A percentile compares a stretch with the other conserved stretches of the same genome.
Conservation (phyloP, 495 filamentous ascomycete species). For the Aspergillus campestris region DNA sequence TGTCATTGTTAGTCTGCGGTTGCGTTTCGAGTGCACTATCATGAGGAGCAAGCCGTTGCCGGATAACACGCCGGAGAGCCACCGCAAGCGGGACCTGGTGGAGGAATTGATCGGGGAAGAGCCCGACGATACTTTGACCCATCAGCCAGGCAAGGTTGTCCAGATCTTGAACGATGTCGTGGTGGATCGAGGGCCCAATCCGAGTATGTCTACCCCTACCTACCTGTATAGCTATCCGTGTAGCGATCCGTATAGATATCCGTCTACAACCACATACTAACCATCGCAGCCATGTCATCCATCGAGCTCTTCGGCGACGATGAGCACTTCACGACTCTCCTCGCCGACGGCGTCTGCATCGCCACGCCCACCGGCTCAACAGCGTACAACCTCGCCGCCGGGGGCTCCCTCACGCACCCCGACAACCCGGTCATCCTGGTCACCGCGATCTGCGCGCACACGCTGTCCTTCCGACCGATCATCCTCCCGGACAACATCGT, state of each 20-base stretch:
- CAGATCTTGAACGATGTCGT: slow-evolving; percentile 93
- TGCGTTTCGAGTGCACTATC: slow-evolving; percentile 90
- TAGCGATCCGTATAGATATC: too few relatives aligned
- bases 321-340: slow-evolving; percentile 82
- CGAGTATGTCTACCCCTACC: slow-evolving; percentile 45
- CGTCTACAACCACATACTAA: slow-evolving; percentile 15
- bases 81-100: slow-evolving; percentile 58
- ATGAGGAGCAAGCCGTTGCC: slow-evolving; percentile 63
- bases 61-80: slow-evolving; percentile 13
- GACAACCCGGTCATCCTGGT: slow-evolving; percentile 96
- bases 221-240: too few relatives aligned
- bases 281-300: slow-evolving; percentile 62
- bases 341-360: slow-evolving; percentile 83
- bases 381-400: slow-evolving; percentile 94
- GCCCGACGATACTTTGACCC: slow-evolving; percentile 68
- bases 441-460: slow-evolving; percentile 93
- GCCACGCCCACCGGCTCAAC: slow-evolving; percentile 90
- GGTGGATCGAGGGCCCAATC: slow-evolving; percentile 84
- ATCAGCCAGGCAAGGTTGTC: slow-evolving; percentile 68
- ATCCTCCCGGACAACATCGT: slow-evolving; percentile 94
- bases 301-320: slow-evolving; percentile 93
- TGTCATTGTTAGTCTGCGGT: slow-evolving; percentile 75
- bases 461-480: slow-evolving; percentile 89
- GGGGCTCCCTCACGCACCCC: slow-evolving; percentile 89
- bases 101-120: slow-evolving; percentile 84